Evolutionary conservation across 2,329 filamentous ascomycete species (phyloP).

Genomic region (Pseudopyrenochaeta lycopersici): DNA sequence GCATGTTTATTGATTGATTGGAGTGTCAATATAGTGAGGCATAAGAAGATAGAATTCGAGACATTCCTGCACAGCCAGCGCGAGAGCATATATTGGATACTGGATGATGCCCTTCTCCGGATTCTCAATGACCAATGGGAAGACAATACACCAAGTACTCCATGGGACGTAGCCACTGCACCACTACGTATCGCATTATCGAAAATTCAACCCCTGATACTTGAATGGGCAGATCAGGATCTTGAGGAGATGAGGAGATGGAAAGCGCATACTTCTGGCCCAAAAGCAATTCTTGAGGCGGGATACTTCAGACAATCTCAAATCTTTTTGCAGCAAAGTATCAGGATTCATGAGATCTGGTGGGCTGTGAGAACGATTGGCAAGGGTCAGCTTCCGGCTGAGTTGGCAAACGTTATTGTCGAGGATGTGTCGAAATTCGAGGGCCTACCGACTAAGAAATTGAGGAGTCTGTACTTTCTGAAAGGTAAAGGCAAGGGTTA

Average conservation of each 20-base stretch:
- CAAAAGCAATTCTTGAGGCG: constrained; percentile 1
- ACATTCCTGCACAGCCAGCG: constrained; percentile 20
- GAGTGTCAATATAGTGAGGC: constrained; percentile 12
- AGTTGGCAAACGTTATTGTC: constrained; percentile 14
- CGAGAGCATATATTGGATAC: constrained; percentile 21
- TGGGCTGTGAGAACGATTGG: constrained; percentile 15
- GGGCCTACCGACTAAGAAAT: constrained; percentile 5
- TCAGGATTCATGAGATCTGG: constrained; percentile 18
- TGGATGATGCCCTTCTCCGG: constrained; percentile 22
- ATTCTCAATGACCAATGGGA: constrained; percentile 24
- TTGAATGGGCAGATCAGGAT: constrained; percentile 10
- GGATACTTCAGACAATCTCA: constrained; percentile 15
- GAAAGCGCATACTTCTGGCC: neutral
- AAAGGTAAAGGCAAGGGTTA: neutral
- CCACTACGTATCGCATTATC: constrained; percentile 5
- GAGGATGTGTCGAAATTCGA: constrained; percentile 17
- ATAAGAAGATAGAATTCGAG: constrained; percentile 9
- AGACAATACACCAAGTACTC: neutral
- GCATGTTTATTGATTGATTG: constrained; percentile 16
- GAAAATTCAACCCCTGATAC: constrained; percentile 2
- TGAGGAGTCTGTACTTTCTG: constrained; percentile 8
- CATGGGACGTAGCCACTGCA: constrained; percentile 10
- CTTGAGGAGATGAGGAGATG: constrained; percentile 6
- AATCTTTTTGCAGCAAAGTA: constrained; percentile 15
- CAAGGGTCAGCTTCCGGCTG: constrained; percentile 15